phyloP scores from a whole-genome alignment of 2,329 filamentous ascomycete genomes.

The Gnomoniopsis sp. region DNA sequence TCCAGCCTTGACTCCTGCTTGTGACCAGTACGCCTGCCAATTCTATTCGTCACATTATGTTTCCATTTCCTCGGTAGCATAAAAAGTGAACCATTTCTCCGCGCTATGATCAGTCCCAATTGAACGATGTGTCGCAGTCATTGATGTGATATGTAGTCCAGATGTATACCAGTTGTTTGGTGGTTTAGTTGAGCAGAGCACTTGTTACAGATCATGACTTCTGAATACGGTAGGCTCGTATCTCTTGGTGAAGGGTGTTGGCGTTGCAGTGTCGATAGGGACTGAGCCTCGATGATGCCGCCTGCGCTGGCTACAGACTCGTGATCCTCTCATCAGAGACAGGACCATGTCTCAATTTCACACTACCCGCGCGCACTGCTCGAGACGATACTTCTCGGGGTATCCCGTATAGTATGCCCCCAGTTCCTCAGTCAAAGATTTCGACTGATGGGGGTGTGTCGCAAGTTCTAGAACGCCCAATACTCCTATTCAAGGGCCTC shows the following conservation, averaged over 20 bases:
- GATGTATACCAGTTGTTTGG: not conserved
- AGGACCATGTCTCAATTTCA: too few species aligned
- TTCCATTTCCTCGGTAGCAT: not conserved
- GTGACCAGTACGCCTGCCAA: not conserved
- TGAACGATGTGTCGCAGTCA: not conserved
- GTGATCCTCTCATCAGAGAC: too few species aligned
- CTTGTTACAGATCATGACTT: too few species aligned
- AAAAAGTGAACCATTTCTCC: not conserved
- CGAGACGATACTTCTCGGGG: too few species aligned
- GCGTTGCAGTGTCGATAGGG: too few species aligned
- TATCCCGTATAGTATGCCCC: too few species aligned
- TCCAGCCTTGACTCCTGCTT: not conserved
- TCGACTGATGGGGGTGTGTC: not conserved
- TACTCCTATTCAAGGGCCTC: slow-evolving; percentile 31
- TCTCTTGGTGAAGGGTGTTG: too few species aligned
- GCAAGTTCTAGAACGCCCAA: not conserved
- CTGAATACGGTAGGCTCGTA: too few species aligned
- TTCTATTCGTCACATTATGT: not conserved
- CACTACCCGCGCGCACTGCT: too few species aligned
- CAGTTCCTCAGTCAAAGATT: too few species aligned
- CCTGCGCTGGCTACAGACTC: not conserved
- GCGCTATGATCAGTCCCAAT: not conserved
- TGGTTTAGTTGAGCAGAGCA: too few species aligned
- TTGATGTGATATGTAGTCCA: not conserved
- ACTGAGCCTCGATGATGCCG: not conserved